Conservation (phyloP, 345 rosid genomes). For the Heritiera fomes region DNA sequence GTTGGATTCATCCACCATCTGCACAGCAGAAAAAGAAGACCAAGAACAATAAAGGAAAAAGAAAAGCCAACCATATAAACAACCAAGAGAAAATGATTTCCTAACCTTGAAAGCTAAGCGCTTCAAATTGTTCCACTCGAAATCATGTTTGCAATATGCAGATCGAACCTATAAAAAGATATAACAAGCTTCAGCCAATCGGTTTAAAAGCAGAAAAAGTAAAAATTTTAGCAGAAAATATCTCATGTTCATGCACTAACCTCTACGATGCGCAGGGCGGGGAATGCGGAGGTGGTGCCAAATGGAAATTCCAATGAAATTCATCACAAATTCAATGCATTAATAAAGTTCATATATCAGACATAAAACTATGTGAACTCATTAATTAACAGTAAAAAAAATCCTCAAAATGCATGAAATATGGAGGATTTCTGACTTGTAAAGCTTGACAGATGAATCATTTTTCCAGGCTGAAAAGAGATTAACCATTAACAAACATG, state of each 20-base stretch:
- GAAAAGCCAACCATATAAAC: not conserved
- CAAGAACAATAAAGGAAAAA: not conserved
- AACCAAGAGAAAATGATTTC: not conserved
- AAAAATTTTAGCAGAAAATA: not conserved
- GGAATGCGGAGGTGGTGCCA: not conserved
- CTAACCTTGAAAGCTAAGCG: constrained; percentile 58
- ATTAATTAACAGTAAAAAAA: not conserved
- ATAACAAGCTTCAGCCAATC: constrained; percentile 17
- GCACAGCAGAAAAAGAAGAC: not conserved
- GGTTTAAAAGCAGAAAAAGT: not conserved
- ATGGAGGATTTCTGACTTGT: not conserved
- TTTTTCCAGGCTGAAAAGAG: not conserved
- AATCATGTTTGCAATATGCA: constrained; percentile 77
- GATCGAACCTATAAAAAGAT: constrained; percentile 48
- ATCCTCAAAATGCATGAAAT: not conserved
- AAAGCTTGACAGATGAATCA: not conserved
- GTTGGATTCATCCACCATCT: constrained; percentile 64
- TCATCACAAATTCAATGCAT: not conserved
- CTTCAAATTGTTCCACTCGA: constrained; percentile 80
- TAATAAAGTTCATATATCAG: too few relatives aligned
- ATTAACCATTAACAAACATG: constrained; percentile 21
- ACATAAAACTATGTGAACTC: not conserved
- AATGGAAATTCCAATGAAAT: not conserved
- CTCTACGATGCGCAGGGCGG: constrained; percentile 81
- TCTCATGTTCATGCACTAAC: constrained; percentile 33